phyloP scores from a whole-genome alignment of 345 rosid genomes.

The Ceriops tagal region DNA sequence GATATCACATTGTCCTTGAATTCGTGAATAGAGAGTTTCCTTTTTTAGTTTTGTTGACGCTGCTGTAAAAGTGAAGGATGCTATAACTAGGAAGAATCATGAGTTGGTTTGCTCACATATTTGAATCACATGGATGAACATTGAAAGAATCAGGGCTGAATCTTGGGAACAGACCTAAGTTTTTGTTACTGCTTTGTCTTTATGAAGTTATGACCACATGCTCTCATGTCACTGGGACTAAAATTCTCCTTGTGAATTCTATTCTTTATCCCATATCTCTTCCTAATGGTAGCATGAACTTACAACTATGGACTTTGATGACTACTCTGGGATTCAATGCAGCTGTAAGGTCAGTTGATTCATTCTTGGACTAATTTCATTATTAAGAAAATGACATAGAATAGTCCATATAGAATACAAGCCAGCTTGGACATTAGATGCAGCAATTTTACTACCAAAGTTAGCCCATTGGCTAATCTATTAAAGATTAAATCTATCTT shows the following conservation, averaged over 20 bases:
- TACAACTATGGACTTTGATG: conserved; percentile 47
- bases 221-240: no score
- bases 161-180: conserved; percentile 57
- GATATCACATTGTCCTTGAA: conserved; percentile 25
- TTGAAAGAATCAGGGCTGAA: conserved; percentile 84
- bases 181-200: no score
- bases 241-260: no score
- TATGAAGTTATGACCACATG: no score
- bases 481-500: no score
- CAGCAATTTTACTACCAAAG: no score
- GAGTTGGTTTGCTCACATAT: conserved; percentile 72
- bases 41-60: conserved; percentile 52
- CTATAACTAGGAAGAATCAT: conserved; percentile 67
- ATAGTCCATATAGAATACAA: no score
- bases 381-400: background rate
- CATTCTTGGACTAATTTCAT: background rate
- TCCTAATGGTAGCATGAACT: conserved; percentile 41
- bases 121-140: conserved; percentile 73
- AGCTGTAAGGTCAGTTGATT: conserved; percentile 43
- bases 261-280: background rate
- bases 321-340: conserved; percentile 46
- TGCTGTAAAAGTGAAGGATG: conserved; percentile 81
- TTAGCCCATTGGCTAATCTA: no score
- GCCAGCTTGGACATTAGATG: no score
- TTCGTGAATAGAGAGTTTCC: conserved; percentile 93